A percentile compares a stretch with the other conserved stretches of the same genome.
Conservation (phyloP, 805 yeast species). For the Metschnikowia hibisci region DNA sequence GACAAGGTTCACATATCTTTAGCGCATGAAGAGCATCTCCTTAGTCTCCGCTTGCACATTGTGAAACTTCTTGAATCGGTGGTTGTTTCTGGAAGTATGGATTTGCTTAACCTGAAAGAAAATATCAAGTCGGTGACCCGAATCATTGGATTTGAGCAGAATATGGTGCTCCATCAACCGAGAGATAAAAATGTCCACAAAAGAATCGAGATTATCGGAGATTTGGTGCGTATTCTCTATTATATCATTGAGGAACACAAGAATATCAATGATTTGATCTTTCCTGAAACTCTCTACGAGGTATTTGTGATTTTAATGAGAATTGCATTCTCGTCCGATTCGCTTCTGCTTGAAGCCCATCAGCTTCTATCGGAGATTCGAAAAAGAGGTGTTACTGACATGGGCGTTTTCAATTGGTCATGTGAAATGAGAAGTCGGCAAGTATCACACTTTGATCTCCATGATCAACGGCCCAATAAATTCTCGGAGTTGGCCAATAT, state of each 20-base stretch:
- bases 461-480: conserved; percentile 8
- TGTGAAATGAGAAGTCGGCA: conserved; percentile 42
- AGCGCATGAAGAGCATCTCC: conserved; percentile 42
- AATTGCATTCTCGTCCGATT: conserved; percentile 47
- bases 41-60: conserved; percentile 44
- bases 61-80: conserved; percentile 47
- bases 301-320: conserved; percentile 49
- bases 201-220: conserved; percentile 40
- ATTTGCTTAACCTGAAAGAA: conserved; percentile 32
- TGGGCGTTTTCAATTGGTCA: conserved; percentile 42
- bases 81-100: conserved; percentile 27
- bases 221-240: conserved; percentile 36
- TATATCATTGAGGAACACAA: conserved; percentile 34
- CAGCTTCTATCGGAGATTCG: conserved; percentile 35
- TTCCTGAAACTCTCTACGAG: conserved; percentile 42
- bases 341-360: conserved; percentile 36
- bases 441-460: conserved; percentile 27
- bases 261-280: conserved; percentile 31
- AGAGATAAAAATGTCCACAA: conserved; percentile 36
- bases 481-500: conserved; percentile 24
- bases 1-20: conserved; percentile 19
- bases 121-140: conserved; percentile 39
- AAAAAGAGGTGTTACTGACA: conserved; percentile 22
- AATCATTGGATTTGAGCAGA: conserved; percentile 48
- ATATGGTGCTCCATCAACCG: conserved; percentile 41